These are phyloP conservation scores for Pleurotus eryngii DNA, from an alignment of 768 basidiomycete species.

Conservation along the genomic window DNA sequence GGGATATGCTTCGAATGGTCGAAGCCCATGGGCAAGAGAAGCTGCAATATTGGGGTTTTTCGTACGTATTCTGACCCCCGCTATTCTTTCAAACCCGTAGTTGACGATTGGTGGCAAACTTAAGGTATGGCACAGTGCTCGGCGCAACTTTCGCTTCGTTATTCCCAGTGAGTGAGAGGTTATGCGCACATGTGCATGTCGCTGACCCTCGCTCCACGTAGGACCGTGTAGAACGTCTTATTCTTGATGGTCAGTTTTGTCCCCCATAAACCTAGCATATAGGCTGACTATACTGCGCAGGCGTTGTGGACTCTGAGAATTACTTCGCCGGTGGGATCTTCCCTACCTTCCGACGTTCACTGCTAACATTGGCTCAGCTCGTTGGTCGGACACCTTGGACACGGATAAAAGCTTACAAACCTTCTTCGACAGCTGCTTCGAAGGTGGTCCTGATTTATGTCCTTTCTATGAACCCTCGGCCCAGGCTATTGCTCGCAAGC, in stretches of 20 bases:
- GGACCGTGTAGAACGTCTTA: conserved; percentile 28
- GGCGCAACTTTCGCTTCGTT: conserved; percentile 29
- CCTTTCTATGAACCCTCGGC: conserved; percentile 19
- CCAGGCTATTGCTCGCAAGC: conserved; percentile 10
- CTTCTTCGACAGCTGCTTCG: conserved; percentile 19
- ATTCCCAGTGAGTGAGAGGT: conserved; percentile 25
- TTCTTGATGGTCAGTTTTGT: conserved; percentile 23
- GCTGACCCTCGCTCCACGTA: background rate
- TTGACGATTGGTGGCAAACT: background rate
- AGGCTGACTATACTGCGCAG: background rate
- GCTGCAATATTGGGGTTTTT: too few relatives aligned
- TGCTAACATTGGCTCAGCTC: background rate
- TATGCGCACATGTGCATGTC: background rate
- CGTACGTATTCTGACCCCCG: too few relatives aligned
- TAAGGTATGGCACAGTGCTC: conserved; percentile 23
- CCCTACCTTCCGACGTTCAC: background rate
- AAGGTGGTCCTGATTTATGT: conserved; percentile 17
- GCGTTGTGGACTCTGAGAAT: conserved; percentile 19
- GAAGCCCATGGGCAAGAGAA: too few relatives aligned
- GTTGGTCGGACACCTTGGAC: conserved; percentile 12
- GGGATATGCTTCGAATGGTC: too few relatives aligned
- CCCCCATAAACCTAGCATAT: background rate
- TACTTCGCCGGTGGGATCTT: conserved; percentile 19
- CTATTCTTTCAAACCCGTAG: too few relatives aligned
- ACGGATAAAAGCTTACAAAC: conserved; percentile 17